Percentiles rank a stretch among this genome's conserved stretches.
Evolutionary conservation across 1,284 basidiomycete genomes (phyloP).

Genomic region (Sutorius eximius): DNA sequence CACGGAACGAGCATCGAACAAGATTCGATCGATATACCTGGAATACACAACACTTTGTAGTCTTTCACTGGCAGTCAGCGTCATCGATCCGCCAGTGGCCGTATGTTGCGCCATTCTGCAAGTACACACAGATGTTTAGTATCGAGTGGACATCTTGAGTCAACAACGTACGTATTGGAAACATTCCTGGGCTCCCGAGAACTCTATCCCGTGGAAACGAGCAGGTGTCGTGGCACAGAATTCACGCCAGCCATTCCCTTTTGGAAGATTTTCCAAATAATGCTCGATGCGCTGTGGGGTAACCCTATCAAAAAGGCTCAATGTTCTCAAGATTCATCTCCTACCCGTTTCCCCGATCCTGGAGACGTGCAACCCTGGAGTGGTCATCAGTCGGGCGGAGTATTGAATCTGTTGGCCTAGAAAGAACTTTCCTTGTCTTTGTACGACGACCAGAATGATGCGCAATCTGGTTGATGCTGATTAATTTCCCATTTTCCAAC

Average conservation of each 20-base stretch:
- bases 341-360: slow-evolving; percentile 20
- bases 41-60: not conserved
- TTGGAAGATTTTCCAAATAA: slow-evolving; percentile 27
- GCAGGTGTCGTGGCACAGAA: slow-evolving; percentile 34
- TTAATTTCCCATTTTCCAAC: slow-evolving; percentile 24
- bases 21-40: not conserved
- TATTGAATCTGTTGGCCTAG: too few species aligned
- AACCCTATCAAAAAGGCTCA: not conserved
- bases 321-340: not conserved
- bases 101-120: slow-evolving; percentile 20
- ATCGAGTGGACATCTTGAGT: not conserved
- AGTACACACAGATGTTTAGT: not conserved
- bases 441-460: slow-evolving; percentile 23
- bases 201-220: slow-evolving; percentile 22
- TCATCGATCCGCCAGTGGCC: slow-evolving; percentile 31
- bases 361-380: slow-evolving; percentile 18
- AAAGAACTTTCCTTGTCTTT: slow-evolving; percentile 19
- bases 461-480: slow-evolving; percentile 24
- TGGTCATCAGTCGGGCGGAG: not conserved
- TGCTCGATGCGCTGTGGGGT: slow-evolving; percentile 24
- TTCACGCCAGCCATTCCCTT: slow-evolving; percentile 28
- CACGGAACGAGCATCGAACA: not conserved
- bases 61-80: slow-evolving; percentile 7
- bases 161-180: slow-evolving; percentile 13
- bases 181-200: slow-evolving; percentile 29